Conservation (phyloP, 768 basidiomycete species). For the Lentinula raphanica region DNA sequence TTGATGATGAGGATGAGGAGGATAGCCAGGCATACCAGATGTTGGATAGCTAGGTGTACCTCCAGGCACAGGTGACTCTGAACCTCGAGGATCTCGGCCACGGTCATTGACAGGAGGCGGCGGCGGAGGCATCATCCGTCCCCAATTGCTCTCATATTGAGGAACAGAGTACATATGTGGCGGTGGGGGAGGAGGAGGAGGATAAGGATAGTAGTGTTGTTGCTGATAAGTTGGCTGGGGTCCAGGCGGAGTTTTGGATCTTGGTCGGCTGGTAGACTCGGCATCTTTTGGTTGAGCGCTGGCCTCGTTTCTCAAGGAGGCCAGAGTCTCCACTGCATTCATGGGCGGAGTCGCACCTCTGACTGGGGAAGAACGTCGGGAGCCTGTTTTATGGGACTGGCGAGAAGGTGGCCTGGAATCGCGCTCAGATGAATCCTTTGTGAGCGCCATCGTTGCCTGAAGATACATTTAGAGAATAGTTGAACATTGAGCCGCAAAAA, state of each 20-base stretch:
- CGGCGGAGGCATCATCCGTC: background rate
- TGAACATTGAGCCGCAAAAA: background rate
- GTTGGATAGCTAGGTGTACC: background rate
- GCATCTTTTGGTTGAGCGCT: background rate
- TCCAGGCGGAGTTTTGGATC: background rate
- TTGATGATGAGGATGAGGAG: background rate
- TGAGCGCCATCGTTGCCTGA: background rate
- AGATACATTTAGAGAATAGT: background rate
- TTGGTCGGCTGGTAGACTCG: background rate
- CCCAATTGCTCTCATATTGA: background rate
- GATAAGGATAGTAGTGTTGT: constrained; percentile 2
- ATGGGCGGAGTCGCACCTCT: background rate
- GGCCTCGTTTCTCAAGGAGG: background rate
- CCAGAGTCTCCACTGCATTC: background rate
- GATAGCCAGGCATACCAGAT: constrained; percentile 1
- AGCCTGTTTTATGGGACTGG: background rate
- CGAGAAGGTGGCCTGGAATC: background rate
- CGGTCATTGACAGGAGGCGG: constrained; percentile 1
- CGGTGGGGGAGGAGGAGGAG: background rate
- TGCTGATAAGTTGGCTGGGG: background rate
- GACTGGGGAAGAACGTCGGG: background rate
- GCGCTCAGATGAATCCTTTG: background rate
- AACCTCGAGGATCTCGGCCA: background rate
- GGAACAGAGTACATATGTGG: background rate
- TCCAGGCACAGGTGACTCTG: constrained; percentile 1